Base-by-base conservation (phyloP, 176 grass and related monocot genomes). In the Alopecurus myosuroides region DNA sequence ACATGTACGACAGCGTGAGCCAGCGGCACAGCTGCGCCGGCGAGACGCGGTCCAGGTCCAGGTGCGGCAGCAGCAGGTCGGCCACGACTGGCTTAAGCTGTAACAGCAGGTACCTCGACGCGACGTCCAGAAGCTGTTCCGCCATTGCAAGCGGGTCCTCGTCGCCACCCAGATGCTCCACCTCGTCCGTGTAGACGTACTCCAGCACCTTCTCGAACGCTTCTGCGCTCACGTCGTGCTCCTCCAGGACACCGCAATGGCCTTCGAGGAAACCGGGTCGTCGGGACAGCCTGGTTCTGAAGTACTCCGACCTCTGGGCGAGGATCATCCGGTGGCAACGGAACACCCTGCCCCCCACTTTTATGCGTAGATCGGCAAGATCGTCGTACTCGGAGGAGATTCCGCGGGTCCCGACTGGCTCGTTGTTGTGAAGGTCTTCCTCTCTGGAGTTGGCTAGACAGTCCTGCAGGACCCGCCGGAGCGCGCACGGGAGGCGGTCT, bases 171-270 rank as follows among this genome's bases (percentile, higher is more conserved):
- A 94, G 53, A 74, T 93, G 61, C 75, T 89, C 79, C 64, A 97
- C 80, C 69, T 86, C 83, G 81, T 94, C 92, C 10, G 95, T 94
- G 69, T 97, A 97, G 86, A 97, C 91, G 71, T 93, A 97, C 64
- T 91, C 92, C 34, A 97, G 87, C 86, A 94, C 91, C 41, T 93
- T 97, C 73, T 97, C 85, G 78, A 97, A 97, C 76, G 95, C 84
- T 67, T 97, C 86, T 45, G 86, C 81, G 53, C 88, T 94, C 76
- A 97, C 82, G 71, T 93, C 95, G 83, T 89, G 90, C 80, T 97
- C 95, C 77, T 97, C 90, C 78, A 97, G 84, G 86, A 91, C 13
- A 11, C 3, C 0, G 6, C 8, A 0, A 86, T 64, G 86, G 92
- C 79, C 90, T 78, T 97, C 86, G 64, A 92, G 68, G 74, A 92